A percentile compares a stretch with the other conserved stretches of the same genome.
phyloP scores from a whole-genome alignment of 2,329 filamentous ascomycete species.

The Diaporthe vaccinii region DNA sequence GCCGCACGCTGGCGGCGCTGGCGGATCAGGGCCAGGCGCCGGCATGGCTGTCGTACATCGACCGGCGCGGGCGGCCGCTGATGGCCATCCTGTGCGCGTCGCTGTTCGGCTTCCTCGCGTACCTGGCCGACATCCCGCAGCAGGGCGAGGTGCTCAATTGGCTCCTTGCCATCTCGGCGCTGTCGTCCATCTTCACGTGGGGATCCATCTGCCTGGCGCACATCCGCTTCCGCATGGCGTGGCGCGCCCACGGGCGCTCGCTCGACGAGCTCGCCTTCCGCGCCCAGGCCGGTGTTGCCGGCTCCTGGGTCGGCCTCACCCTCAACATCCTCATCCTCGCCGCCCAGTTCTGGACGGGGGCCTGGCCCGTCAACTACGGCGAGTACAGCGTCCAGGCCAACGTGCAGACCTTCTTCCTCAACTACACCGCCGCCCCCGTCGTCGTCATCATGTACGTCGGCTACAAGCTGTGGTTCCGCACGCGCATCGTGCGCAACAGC shows the following conservation, averaged over 20 bases:
- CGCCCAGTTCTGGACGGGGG: constrained; percentile 90
- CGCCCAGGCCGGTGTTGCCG: constrained; percentile 82
- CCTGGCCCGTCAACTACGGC: constrained; percentile 76
- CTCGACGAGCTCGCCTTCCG: constrained; percentile 84
- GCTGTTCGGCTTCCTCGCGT: constrained; percentile 79
- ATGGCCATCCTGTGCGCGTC: constrained; percentile 79
- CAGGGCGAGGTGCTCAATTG: constrained; percentile 79
- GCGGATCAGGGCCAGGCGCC: constrained; percentile 91
- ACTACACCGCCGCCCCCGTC: constrained; percentile 79
- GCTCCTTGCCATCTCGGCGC: constrained; percentile 81
- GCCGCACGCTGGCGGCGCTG: constrained; percentile 88
- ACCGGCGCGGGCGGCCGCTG: constrained; percentile 84
- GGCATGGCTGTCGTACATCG: constrained; percentile 82
- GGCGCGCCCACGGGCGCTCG: constrained; percentile 77
- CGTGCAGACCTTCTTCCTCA: constrained; percentile 78
- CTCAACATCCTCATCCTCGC: constrained; percentile 83
- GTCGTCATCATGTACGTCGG: constrained; percentile 76
- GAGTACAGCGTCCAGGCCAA: constrained; percentile 59
- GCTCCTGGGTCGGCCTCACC: constrained; percentile 83
- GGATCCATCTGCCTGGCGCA: constrained; percentile 89
- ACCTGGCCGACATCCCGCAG: constrained; percentile 75
- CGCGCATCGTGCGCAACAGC: constrained; percentile 73
- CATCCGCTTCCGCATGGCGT: constrained; percentile 90
- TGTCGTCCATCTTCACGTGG: constrained; percentile 85
- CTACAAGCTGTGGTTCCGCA: constrained; percentile 83